phyloP scores from a whole-genome alignment of 2,329 filamentous ascomycete species.

The Alternaria triticina region DNA sequence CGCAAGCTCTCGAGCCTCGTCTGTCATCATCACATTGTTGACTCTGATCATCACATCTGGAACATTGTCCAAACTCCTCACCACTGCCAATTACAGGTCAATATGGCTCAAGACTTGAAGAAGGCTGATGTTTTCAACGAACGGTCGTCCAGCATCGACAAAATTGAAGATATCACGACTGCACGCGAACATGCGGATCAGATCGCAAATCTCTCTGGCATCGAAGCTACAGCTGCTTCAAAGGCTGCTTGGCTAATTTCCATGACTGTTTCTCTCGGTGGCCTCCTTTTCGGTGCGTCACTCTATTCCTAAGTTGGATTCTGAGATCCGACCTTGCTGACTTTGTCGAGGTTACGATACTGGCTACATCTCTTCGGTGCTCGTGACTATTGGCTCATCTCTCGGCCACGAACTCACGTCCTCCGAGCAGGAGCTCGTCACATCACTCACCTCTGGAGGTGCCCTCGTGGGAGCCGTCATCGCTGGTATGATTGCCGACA shows the following conservation, averaged over 20 bases:
- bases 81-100: background rate
- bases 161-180: slow-evolving; percentile 32
- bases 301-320: background rate
- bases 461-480: slow-evolving; percentile 48
- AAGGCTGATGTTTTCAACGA: slow-evolving; percentile 1
- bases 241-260: slow-evolving; percentile 39
- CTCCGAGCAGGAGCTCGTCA: slow-evolving; percentile 48
- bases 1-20: background rate
- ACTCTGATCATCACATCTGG: background rate
- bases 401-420: slow-evolving; percentile 40
- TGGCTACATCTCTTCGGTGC: slow-evolving; percentile 48
- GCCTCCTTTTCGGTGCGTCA: slow-evolving; percentile 34
- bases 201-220: slow-evolving; percentile 31
- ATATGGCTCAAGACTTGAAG: slow-evolving; percentile 12
- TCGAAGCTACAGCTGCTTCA: slow-evolving; percentile 35
- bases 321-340: background rate
- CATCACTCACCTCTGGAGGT: slow-evolving; percentile 47
- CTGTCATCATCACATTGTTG: background rate
- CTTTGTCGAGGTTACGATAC: slow-evolving; percentile 42
- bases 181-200: slow-evolving; percentile 21
- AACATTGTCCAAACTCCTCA: background rate
- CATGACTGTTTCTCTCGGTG: slow-evolving; percentile 37
- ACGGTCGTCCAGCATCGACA: slow-evolving; percentile 20
- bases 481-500: slow-evolving; percentile 46
- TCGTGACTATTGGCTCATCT: slow-evolving; percentile 46